Conservation (phyloP, 441 rosid species). For the Erodium texanum region DNA sequence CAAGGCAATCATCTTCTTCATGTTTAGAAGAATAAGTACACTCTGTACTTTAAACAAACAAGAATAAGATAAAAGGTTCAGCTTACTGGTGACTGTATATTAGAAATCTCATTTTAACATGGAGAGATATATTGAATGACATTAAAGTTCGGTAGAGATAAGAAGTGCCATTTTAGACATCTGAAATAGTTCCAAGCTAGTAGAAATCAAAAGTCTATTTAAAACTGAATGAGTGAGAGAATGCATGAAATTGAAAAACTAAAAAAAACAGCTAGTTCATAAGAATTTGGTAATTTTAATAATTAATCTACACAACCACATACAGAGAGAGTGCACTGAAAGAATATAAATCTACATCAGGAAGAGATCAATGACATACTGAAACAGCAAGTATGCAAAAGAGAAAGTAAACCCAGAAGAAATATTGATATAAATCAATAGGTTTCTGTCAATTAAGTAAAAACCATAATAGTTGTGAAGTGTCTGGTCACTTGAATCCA, state of each 20-base stretch:
- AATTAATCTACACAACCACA: neutral
- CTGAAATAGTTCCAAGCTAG: too few relatives aligned
- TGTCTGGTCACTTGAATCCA: neutral
- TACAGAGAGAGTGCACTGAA: neutral
- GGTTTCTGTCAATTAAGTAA: too few relatives aligned
- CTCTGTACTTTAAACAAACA: neutral
- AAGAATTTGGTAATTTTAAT: neutral
- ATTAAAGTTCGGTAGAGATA: neutral
- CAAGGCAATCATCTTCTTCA: slow-evolving; percentile 68
- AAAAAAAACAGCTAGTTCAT: too few relatives aligned
- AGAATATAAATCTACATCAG: neutral
- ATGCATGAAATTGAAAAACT: too few relatives aligned
- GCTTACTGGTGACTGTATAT: neutral
- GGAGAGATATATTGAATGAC: neutral
- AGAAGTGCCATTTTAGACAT: too few relatives aligned
- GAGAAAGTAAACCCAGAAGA: neutral
- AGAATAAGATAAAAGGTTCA: neutral
- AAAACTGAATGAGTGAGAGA: too few relatives aligned
- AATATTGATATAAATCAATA: too few relatives aligned
- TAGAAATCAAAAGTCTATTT: too few relatives aligned
- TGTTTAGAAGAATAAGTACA: slow-evolving; percentile 16
- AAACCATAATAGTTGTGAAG: too few relatives aligned
- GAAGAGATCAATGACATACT: neutral
- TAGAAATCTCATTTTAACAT: neutral
- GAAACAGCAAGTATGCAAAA: neutral